Evolutionary conservation across 129 eudicot genomes (phyloP), one percentile per base, ranked within the genome.

Genomic region (Deinandra increscens): DNA sequence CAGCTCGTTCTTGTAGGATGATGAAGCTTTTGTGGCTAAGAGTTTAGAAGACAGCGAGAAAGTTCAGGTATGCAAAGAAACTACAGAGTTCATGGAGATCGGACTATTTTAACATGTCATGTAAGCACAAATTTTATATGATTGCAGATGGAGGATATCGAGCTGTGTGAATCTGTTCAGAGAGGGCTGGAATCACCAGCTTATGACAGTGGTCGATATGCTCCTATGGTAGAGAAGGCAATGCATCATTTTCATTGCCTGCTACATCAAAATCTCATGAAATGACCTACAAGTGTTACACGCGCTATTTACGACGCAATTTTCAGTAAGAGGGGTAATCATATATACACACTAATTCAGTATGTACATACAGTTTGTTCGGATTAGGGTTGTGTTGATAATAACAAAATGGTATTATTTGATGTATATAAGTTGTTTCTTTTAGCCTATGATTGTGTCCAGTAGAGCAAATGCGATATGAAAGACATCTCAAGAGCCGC

Each of bases 191-290:
- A 87, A 62, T 90, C 99, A n/a, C 94, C 94, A 1, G 96, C 91
- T 23, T 94, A 83, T 48, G 33, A 46, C 45, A 38, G 72, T 17
- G 99, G 97, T 37, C 81, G 91, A 42, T 89, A 94, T 73, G 95
- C 82, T 42, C 91, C 97, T 9, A 39, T 67, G 36, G 79, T 89
- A 10, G 97, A 94, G 79, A 82, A 82, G 73, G 87, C 96, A 38
- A 87, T 94, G 97, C 97, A 90, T 74, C 97, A 94, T 75, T 94
- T 94, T 41, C 99, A 94, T 69, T 76, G 87, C 68, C 71, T 89
- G 7, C 81, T 89, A 38, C 78, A 85, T 39, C 63, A 78, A 43
- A 72, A 78, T 79, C 83, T 89, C 67, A 62, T 56, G 36, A 69
- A 59, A 29, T 76, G 19, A 56, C 39, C 17, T 19, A 7, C 1